phyloP scores from a whole-genome alignment of 2,329 filamentous ascomycete genomes.

The Teratosphaeria zuluensis region DNA sequence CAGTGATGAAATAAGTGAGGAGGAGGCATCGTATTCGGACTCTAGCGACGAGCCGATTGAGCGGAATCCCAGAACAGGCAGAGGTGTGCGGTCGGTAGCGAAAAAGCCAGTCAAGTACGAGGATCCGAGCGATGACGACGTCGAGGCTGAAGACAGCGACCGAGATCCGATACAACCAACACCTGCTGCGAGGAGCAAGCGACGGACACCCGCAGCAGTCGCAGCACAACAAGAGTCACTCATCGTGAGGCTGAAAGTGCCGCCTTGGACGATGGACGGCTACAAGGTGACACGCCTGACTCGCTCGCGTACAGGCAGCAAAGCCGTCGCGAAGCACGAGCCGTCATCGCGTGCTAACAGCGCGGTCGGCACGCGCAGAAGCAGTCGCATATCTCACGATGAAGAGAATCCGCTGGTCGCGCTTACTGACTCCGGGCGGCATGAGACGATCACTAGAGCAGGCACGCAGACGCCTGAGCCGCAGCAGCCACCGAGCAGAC shows the following conservation, averaged over 20 bases:
- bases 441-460: constrained; percentile 44
- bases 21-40: constrained; percentile 33
- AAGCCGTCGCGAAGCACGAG: constrained; percentile 27
- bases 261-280: constrained; percentile 13
- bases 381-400: constrained; percentile 50
- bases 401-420: constrained; percentile 47
- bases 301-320: constrained; percentile 31
- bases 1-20: constrained; percentile 30
- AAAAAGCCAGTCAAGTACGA: constrained; percentile 48
- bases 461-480: constrained; percentile 44
- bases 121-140: constrained; percentile 37
- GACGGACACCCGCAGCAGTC: constrained; percentile 11
- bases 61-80: constrained; percentile 46
- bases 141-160: constrained; percentile 30
- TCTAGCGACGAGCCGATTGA: constrained; percentile 37
- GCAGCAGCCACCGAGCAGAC: constrained; percentile 25
- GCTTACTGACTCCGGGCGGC: constrained; percentile 49
- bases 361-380: constrained; percentile 36
- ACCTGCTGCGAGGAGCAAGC: constrained; percentile 20
- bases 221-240: constrained; percentile 17
- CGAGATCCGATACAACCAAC: constrained; percentile 10
- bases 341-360: constrained; percentile 10
- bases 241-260: constrained; percentile 34
- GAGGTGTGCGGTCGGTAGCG: constrained; percentile 46
- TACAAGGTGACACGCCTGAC: constrained; percentile 7